Evolutionary conservation across 192 early-diverging fungal species (phyloP), one percentile per base, ranked within the genome.

Genomic region (Linnemannia exigua): DNA sequence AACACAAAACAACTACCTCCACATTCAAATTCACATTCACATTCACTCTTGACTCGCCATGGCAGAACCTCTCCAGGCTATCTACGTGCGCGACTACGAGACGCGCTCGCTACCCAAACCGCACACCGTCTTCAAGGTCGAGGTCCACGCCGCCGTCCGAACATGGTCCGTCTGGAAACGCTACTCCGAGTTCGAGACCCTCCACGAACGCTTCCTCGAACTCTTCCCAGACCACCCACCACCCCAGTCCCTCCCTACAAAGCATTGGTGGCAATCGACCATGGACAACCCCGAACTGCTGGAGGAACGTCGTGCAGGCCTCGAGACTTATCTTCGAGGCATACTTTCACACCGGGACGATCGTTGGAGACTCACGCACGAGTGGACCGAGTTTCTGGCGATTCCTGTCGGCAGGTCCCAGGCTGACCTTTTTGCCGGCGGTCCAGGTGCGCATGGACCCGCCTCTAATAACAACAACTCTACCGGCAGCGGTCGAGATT

Each of bases 151-250:
- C 0, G 93, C 95, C 1, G 94, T 96, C 35, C 91, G 95, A 17
- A 93, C 95, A 16, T 98, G 97, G 97, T 92, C 90, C 1, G 93
- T 97, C n/a, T 96, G 94, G 94, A 96, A 95, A 77, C 93, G 94
- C 12, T 95, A 95, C 84, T 94, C 91, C 61, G 97, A 97, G 76
- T 98, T 98, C 86, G 91, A 93, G 50, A 83, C 90, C 37, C 93
- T 98, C 0, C 84, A 95, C 63, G 81, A 80, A 28, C 93, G 93
- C 58, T 91, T 96, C 16, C 44, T 84, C 8, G 87, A 91, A 20
- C 90, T 94, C 70, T 95, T 95, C 75, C 95, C 95, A 0, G 91
- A 91, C 69, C 77, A 90, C 9, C 82, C 92, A 1, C 89, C 94
- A 25, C 95, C 96, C 44, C 75, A 87, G 31, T 69, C 87, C 28